These are phyloP conservation scores for Linanthus parryae DNA, from an alignment of 148 eudicot genomes.

Conservation along the genomic window DNA sequence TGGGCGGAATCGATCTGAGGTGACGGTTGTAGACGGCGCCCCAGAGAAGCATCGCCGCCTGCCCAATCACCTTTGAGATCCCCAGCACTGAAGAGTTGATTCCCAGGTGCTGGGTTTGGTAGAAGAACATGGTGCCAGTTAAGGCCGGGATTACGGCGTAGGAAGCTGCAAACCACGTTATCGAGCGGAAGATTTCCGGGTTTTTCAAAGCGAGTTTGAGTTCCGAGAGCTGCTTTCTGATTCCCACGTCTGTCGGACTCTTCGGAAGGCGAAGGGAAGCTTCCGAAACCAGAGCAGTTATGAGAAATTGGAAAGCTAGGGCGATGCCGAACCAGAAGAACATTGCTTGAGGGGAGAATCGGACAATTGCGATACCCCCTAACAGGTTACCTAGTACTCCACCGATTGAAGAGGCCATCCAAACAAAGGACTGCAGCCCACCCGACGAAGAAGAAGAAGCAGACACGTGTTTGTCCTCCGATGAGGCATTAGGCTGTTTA, in stretches of 20 bases:
- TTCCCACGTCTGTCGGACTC: slow-evolving; percentile 34
- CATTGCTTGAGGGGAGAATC: slow-evolving; percentile 44
- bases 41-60: slow-evolving; percentile 78
- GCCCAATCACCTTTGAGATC: slow-evolving; percentile 89
- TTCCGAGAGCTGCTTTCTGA: slow-evolving; percentile 49
- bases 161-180: slow-evolving; percentile 73
- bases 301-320: slow-evolving; percentile 43
- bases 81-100: slow-evolving; percentile 78
- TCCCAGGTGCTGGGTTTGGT: slow-evolving; percentile 63
- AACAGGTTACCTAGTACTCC: slow-evolving; percentile 74
- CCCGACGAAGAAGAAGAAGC: slow-evolving; percentile 65
- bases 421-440: slow-evolving; percentile 80
- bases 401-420: slow-evolving; percentile 85
- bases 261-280: slow-evolving; percentile 61
- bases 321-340: slow-evolving; percentile 48
- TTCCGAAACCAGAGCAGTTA: slow-evolving; percentile 48
- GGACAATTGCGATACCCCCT: slow-evolving; percentile 56
- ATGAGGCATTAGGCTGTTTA: slow-evolving; percentile 31
- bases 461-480: slow-evolving; percentile 26
- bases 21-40: slow-evolving; percentile 52
- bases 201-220: slow-evolving; percentile 48
- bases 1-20: slow-evolving; percentile 55
- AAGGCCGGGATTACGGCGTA: slow-evolving; percentile 78
- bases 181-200: slow-evolving; percentile 64
- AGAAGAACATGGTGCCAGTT: slow-evolving; percentile 83